Evolutionary conservation across 148 eudicot species (phyloP), one percentile per base, ranked within the genome.

Genomic region (Cornus controversa): DNA sequence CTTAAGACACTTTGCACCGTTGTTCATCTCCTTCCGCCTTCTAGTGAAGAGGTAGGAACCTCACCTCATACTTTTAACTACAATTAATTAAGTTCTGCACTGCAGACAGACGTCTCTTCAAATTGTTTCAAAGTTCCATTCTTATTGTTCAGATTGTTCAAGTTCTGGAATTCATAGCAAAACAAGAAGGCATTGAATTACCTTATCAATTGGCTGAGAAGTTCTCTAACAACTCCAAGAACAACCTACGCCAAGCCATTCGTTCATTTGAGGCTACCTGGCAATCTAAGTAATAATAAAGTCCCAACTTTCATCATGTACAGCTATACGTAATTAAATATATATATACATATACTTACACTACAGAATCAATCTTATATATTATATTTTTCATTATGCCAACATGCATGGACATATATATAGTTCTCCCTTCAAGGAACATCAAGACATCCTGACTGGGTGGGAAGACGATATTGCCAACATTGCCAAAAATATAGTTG

Each of bases 241-340:
- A 82, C 63, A 86, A 86, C 74, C 82, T 86, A 53, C 70, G 89
- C 74, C 89, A 86, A 82, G 89, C 89, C 25, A 82, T 86, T 11
- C 87, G 89, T 23, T 86, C 89, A 25, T 82, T 86, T 28, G 87
- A 86, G 81, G 87, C 85, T 18, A 84, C 87, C 67, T 79, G 85
- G 85, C 79, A 75, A 76, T 67, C 63, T 53, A 77, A 72, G 87
- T 86, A 81, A 69, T 86, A 81, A 69, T 40, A 6, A 67, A 28
- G 9, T 60, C 64, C 18, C 25, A 60, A 50, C 34, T 28, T 40
- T 45, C 3, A 10, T 9, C 2, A 24, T 24, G 10, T 34, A 11
- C 22, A n/a, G 20, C 27, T n/a, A 74, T 18, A 29, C 22, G 27
- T 27, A 8, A 1, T n/a, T n/a, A n/a, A n/a, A n/a, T n/a, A n/a